phyloP scores from a whole-genome alignment of 169 alveolate species.

The Eimeria acervulina region DNA sequence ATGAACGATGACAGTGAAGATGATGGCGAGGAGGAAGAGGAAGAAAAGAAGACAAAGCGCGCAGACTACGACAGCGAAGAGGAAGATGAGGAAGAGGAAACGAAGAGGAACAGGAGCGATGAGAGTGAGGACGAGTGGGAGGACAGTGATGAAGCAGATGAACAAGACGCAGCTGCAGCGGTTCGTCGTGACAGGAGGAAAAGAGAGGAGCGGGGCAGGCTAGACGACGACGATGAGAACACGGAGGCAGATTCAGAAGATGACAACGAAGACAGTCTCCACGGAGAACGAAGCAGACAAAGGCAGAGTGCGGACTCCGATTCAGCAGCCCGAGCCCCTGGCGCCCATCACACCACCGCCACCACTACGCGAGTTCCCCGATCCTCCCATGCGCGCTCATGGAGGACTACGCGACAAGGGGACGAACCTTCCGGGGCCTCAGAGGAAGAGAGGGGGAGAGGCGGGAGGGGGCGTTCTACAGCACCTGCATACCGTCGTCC shows the following conservation, averaged over 20 bases:
- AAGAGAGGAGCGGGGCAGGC: neutral
- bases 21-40: neutral
- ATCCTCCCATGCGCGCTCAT: neutral
- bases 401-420: neutral
- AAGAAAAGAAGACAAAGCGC: no score
- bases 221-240: neutral
- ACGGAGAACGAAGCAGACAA: neutral
- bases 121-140: neutral
- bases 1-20: neutral
- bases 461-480: neutral
- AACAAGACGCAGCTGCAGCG: neutral
- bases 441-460: neutral
- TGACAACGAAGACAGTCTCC: neutral
- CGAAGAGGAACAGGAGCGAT: no score
- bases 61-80: no score
- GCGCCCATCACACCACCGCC: neutral
- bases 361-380: neutral
- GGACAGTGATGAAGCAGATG: neutral
- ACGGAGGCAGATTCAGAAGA: neutral
- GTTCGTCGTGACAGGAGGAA: neutral
- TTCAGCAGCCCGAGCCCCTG: neutral
- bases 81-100: no score
- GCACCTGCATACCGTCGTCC: neutral
- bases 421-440: neutral
- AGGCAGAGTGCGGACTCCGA: neutral